Evolutionary conservation across 192 early-diverging fungal species (phyloP).

Genomic region (Linnemannia exigua): DNA sequence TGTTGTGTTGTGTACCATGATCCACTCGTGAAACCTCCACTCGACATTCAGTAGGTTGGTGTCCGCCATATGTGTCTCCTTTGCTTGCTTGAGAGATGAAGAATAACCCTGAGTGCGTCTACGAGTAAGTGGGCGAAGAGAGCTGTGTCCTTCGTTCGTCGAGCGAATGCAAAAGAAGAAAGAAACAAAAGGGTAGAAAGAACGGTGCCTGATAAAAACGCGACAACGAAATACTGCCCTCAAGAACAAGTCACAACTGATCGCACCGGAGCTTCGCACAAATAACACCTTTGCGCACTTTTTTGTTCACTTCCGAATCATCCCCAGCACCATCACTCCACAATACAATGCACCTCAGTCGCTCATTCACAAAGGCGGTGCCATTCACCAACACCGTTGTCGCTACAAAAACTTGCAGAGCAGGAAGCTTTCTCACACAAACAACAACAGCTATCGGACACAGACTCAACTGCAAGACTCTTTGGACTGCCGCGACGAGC

Average conservation of each 20-base stretch:
- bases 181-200: no score
- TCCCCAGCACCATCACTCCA: neutral
- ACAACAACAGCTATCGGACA: neutral
- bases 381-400: neutral
- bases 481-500: slow-evolving; percentile 46
- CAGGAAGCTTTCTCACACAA: neutral
- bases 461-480: slow-evolving; percentile 3
- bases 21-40: slow-evolving; percentile 58
- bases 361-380: slow-evolving; percentile 1
- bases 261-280: neutral
- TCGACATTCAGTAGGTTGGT: slow-evolving; percentile 40
- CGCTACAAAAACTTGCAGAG: neutral
- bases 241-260: neutral
- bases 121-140: neutral
- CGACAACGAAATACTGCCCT: neutral
- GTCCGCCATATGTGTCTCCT: slow-evolving; percentile 7
- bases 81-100: neutral
- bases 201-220: no score
- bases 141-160: no score
- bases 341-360: slow-evolving; percentile 7
- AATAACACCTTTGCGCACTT: neutral
- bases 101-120: neutral
- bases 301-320: slow-evolving; percentile 5
- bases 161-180: no score
- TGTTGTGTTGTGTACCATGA: slow-evolving; percentile 32